Percentiles rank a stretch among this genome's conserved stretches.
Conservation (phyloP, 768 basidiomycete genomes). For the Lactifluus volemus region DNA sequence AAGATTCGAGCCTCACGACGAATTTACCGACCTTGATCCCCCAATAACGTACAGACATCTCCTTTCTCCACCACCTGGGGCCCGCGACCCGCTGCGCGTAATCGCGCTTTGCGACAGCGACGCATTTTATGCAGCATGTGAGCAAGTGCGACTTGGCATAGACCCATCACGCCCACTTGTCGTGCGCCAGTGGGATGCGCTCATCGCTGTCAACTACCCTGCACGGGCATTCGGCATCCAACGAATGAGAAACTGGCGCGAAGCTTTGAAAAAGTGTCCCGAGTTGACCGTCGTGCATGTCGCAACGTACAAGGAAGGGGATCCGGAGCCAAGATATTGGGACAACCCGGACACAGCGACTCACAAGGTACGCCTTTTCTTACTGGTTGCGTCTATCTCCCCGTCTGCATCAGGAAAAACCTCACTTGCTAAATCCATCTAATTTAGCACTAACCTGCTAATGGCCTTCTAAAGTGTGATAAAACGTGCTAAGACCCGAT, state of each 20-base stretch:
- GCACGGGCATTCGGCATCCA: constrained; percentile 90
- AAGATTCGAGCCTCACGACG: constrained; percentile 18
- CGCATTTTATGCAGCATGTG: constrained; percentile 79
- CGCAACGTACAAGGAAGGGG: constrained; percentile 88
- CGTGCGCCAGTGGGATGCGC: constrained; percentile 77
- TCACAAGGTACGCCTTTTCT: constrained; percentile 67
- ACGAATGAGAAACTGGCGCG: constrained; percentile 75
- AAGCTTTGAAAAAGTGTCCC: constrained; percentile 82
- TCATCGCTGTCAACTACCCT: constrained; percentile 95
- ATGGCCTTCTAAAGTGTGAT: too few relatives aligned
- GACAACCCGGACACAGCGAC: constrained; percentile 81
- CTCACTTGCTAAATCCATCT: too few relatives aligned
- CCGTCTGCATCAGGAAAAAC: too few relatives aligned
- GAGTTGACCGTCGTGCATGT: constrained; percentile 82
- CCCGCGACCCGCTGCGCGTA: constrained; percentile 69
- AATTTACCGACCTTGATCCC: constrained; percentile 55
- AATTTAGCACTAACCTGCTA: too few relatives aligned
- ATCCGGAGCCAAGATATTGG: constrained; percentile 83
- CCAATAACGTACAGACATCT: constrained; percentile 75
- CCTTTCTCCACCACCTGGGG: constrained; percentile 56
- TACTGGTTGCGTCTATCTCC: background rate
- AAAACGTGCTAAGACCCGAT: too few relatives aligned
- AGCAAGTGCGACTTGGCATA: constrained; percentile 70
- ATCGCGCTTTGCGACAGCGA: constrained; percentile 90
- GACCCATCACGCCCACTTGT: constrained; percentile 59